Base-by-base conservation (phyloP, 2,329 filamentous ascomycete species). In the Ceratocystis huliohia region DNA sequence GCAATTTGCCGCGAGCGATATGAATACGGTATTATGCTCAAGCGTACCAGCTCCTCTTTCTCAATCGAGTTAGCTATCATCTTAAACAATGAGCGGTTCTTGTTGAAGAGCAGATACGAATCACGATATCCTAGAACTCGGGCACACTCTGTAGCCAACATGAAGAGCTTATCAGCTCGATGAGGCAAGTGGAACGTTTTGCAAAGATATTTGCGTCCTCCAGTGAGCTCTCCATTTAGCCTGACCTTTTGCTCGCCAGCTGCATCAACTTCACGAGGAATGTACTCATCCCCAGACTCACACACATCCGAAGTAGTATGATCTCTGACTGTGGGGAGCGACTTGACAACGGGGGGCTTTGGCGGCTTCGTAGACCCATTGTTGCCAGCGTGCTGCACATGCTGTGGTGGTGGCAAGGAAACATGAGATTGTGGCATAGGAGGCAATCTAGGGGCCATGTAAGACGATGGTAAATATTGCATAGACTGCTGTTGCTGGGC, bases 1-100 rank as follows among this genome's bases (percentile, higher is more conserved):
- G 94, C 94, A 71, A 99, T 99, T 76, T 99, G 94, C 63, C 94
- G 86, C n/a, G 94, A 99, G 57, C 94, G 86, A 75, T 99, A 99
- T 3, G 93, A 96, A 75, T 97, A 99, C 0, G 94, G 94, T 22
- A 99, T 79, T 67, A 97, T 95, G 73, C 97, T 94, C 78, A 97
- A 92, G 69, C 87, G 82, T 62, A 99, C 96, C 17, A 99, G 81
- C 73, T 97, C 91, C 75, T 99, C 94, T 80, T 99, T 99, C 75
- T 99, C 94, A 33, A 88, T 81, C 74, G 97, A 93, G 69, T 88
- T 95, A 67, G 93, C 93, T 72, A 99, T 99, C 73, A 99, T 99
- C 78, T 99, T 99, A 81, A 84, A 96, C 7, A 99, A 80, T 1
- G 94, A 97, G 70, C 93, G 83, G 75, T 99, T 97, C 79, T 97